Evolutionary conservation across 768 basidiomycete genomes (phyloP).

Genomic region (Strobilomyces confusus): DNA sequence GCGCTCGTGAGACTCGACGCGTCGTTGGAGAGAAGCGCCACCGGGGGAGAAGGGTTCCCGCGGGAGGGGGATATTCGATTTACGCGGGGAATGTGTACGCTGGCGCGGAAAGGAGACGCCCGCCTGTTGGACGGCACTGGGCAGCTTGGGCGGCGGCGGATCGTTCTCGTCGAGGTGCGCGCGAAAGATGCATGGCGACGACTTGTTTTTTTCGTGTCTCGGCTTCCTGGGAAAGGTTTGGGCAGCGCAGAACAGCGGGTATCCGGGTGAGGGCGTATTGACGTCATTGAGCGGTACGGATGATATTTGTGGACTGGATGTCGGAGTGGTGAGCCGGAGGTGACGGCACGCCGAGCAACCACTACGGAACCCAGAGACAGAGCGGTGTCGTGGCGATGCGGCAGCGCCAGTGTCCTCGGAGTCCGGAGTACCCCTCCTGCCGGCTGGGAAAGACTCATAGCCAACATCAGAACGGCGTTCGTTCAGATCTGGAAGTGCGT

Average conservation of each 20-base stretch:
- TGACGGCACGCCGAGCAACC: slow-evolving; percentile 28
- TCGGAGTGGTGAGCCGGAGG: slow-evolving; percentile 11
- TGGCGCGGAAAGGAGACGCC: slow-evolving; percentile 15
- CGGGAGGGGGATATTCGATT: slow-evolving; percentile 7
- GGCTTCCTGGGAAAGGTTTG: slow-evolving; percentile 3
- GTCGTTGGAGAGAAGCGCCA: slow-evolving; percentile 5
- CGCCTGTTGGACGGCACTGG: background rate
- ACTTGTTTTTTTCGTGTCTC: slow-evolving; percentile 4
- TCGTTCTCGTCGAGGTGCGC: slow-evolving; percentile 19
- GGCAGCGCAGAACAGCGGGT: background rate
- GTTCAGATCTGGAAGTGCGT: background rate
- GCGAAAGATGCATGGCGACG: background rate
- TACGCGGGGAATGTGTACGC: slow-evolving; percentile 6
- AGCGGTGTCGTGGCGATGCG: slow-evolving; percentile 7
- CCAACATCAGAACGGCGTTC: slow-evolving; percentile 2
- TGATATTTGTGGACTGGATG: slow-evolving; percentile 5
- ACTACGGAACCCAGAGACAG: slow-evolving; percentile 23
- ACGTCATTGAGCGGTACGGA: background rate
- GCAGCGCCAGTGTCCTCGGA: slow-evolving; percentile 10
- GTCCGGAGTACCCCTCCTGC: slow-evolving; percentile 8
- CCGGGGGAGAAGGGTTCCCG: slow-evolving; percentile 1
- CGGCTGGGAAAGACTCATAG: background rate
- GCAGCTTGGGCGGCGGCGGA: slow-evolving; percentile 4
- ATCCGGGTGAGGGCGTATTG: background rate
- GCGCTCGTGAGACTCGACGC: slow-evolving; percentile 1